Conservation (phyloP, 2,329 filamentous ascomycete genomes). For the Thelonectria blattea region DNA sequence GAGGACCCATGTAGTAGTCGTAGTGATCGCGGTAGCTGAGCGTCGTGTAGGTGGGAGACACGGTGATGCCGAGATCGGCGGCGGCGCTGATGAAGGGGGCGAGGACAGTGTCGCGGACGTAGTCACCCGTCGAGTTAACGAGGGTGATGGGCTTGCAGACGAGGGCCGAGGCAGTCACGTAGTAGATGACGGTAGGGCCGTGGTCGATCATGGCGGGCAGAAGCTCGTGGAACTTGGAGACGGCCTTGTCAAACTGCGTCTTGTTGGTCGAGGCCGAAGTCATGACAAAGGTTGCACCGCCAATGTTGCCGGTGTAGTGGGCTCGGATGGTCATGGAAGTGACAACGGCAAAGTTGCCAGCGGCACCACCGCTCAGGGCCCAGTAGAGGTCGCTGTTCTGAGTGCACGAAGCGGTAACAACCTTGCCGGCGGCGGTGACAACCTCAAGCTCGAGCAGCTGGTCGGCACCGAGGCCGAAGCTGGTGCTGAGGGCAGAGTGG, state of each 20-base stretch:
- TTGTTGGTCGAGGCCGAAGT: conserved; percentile 10
- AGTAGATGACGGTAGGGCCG: conserved; percentile 54
- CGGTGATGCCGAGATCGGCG: conserved; percentile 29
- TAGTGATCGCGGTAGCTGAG: conserved; percentile 41
- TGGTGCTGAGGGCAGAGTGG: conserved; percentile 58
- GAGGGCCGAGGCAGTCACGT: conserved; percentile 41
- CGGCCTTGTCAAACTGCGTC: conserved; percentile 27
- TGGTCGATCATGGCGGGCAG: conserved; percentile 50
- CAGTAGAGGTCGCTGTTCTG: conserved; percentile 66
- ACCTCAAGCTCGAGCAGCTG: conserved; percentile 63
- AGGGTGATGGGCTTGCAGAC: conserved; percentile 51
- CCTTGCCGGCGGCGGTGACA: conserved; percentile 56
- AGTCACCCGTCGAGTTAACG: conserved; percentile 49
- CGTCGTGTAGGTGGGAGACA: conserved; percentile 39
- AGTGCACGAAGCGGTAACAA: conserved; percentile 53
- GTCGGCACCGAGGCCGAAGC: conserved; percentile 66
- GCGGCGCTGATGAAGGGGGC: conserved; percentile 47
- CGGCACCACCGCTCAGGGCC: conserved; percentile 66
- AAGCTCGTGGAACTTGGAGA: conserved; percentile 37
- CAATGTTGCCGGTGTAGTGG: conserved; percentile 48
- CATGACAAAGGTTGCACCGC: conserved; percentile 39
- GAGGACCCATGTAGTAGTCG: conserved; percentile 44
- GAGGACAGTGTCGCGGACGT: conserved; percentile 48
- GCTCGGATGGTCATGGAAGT: conserved; percentile 60
- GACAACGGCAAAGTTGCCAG: conserved; percentile 64